Evolutionary conservation across 176 grass and related monocot species (phyloP).

Genomic region (Carex cristatella): DNA sequence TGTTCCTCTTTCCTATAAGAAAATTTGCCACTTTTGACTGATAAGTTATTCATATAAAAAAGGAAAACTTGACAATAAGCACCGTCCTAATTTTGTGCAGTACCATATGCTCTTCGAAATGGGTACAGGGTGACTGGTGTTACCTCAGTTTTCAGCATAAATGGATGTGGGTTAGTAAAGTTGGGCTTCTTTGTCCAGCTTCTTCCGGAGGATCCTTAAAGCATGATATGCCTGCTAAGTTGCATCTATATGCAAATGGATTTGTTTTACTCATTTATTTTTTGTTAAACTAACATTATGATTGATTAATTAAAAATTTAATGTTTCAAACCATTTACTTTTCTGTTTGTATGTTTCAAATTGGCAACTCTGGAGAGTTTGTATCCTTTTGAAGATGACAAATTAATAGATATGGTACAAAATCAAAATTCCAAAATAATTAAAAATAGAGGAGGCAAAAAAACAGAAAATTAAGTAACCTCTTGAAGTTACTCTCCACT

Average conservation of each 20-base stretch:
- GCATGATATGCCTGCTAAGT: not conserved
- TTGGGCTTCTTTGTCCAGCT: conserved; percentile 53
- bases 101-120: not conserved
- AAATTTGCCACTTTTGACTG: not conserved
- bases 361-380: not conserved
- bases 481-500: conserved; percentile 17
- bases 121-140: not conserved
- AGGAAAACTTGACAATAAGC: not conserved
- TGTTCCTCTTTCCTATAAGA: conserved; percentile 50
- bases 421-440: not conserved
- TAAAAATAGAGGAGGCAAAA: not conserved
- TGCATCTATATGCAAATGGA: not conserved
- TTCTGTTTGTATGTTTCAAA: not conserved
- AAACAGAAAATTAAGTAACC: conserved; percentile 10
- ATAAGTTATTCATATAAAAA: not conserved
- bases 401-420: not conserved
- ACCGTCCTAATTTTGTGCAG: not conserved
- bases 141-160: conserved; percentile 88
- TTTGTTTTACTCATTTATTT: not conserved
- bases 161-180: conserved; percentile 47
- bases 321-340: not conserved
- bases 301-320: not conserved
- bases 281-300: not conserved
- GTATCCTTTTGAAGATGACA: not conserved
- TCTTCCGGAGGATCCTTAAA: conserved; percentile 29